Base-by-base conservation (phyloP, 345 rosid genomes). In the Melaleuca alternifolia region DNA sequence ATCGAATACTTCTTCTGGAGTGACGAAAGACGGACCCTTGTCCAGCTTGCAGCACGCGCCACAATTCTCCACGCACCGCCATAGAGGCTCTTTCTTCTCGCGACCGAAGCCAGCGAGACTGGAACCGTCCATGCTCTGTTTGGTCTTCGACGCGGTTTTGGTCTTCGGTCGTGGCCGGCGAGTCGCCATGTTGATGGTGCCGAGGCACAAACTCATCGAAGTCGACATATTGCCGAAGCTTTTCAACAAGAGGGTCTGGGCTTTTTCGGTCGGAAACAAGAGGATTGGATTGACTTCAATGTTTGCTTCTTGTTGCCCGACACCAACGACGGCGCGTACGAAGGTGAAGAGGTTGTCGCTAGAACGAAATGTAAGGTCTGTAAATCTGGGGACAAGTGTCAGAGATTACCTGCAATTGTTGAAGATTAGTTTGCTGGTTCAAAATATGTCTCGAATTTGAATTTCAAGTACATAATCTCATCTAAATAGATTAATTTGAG, bases 41-140 rank as follows among this genome's bases (percentile, higher is more conserved):
- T 89, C 97, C 37, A 97, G 87, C 92, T 95, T 95, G 92, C 99
- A 97, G 88, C 98, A 95, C 12, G 99, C 98, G 46, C 98, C 98
- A 75, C 98, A 95, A 6, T 92, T 90, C 83, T 94, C 94, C 13
- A 92, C 90, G 89, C 99, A 97, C 51, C 92, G 82, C 98, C 99
- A 97, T 11, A 88, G 53, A 15, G 87, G 87, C 85, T 95, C 97
- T 89, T 87, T 89, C 85, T 90, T 86, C 85, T 86, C 85, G 15
- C 85, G 83, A 15, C 92, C 90, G 33, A 92, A 93, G n/a, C 96
- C 95, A 11, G 62, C 87, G 21, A 48, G 50, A 59, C 53, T 30
- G 85, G 83, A 51, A 76, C 82, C 10, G 77, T 30, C 50, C 62
- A 87, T 54, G 89, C 85, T 52, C 44, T 53, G 41, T 61, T 50